Evolutionary conservation across 257 asterid species (phyloP).

Genomic region (Schizonepeta tenuifolia): DNA sequence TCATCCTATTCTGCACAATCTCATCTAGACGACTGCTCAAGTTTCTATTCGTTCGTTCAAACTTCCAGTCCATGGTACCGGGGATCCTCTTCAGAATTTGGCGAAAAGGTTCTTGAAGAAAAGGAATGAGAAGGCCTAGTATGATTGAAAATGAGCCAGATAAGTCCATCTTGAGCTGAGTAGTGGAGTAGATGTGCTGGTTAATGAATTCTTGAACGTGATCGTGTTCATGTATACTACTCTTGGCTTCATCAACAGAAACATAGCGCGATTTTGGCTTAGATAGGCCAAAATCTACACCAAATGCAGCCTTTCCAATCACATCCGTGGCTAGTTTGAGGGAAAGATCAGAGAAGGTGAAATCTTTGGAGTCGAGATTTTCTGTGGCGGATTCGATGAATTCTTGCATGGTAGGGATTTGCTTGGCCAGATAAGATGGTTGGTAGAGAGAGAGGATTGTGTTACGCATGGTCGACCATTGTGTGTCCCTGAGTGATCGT

Average conservation of each 20-base stretch:
- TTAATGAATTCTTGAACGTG: constrained; percentile 71
- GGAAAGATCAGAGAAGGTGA: constrained; percentile 79
- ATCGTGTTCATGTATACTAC: constrained; percentile 17
- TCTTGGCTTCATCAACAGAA: constrained; percentile 27
- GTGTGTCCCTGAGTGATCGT: constrained; percentile 58
- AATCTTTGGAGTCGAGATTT: constrained; percentile 58
- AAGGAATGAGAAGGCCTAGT: constrained; percentile 74
- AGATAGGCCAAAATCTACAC: constrained; percentile 88
- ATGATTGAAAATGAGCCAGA: constrained; percentile 86
- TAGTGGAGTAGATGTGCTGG: constrained; percentile 88
- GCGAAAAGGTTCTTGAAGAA: constrained; percentile 88
- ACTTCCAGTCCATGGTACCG: constrained; percentile 85
- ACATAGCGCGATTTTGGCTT: constrained; percentile 42
- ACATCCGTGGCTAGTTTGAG: constrained; percentile 88
- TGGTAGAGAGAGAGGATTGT: constrained; percentile 83
- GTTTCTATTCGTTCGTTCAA: constrained; percentile 63
- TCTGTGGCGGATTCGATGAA: constrained; percentile 61
- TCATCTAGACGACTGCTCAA: constrained; percentile 59
- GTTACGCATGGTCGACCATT: constrained; percentile 96
- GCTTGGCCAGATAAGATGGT: constrained; percentile 87
- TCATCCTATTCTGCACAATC: constrained; percentile 63
- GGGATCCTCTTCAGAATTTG: constrained; percentile 83
- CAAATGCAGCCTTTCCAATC: constrained; percentile 92
- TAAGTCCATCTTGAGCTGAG: constrained; percentile 93
- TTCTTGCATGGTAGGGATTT: constrained; percentile 86